Evolutionary conservation across 768 basidiomycete species (phyloP).

Genomic region (Crassisporium funariophilum): DNA sequence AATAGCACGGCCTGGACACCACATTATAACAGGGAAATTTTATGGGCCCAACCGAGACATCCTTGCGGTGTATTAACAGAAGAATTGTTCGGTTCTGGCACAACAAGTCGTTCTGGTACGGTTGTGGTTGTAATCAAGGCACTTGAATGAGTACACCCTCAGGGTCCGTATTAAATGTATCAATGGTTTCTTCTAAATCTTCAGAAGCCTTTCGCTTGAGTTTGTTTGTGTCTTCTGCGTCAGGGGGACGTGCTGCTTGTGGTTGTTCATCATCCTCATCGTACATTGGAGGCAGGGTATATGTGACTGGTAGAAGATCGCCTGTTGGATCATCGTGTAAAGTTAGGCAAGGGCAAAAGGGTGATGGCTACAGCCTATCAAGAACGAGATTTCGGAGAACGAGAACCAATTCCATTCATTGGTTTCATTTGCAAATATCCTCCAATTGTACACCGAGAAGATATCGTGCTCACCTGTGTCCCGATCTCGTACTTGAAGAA

Average conservation of each 20-base stretch:
- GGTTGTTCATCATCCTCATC: slow-evolving; percentile 61
- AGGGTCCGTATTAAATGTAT: too few relatives aligned
- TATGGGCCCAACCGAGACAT: too few relatives aligned
- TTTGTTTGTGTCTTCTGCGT: slow-evolving; percentile 39
- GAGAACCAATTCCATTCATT: slow-evolving; percentile 1
- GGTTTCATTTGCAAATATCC: slow-evolving; percentile 7
- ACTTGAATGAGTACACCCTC: too few relatives aligned
- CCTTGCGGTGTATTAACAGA: too few relatives aligned
- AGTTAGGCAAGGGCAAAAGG: slow-evolving; percentile 15
- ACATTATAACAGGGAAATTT: too few relatives aligned
- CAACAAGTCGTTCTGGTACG: too few relatives aligned
- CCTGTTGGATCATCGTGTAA: slow-evolving; percentile 42
- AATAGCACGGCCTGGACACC: too few relatives aligned
- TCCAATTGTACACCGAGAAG: slow-evolving; percentile 6
- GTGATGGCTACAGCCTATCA: slow-evolving; percentile 10
- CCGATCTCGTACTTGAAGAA: slow-evolving; percentile 64
- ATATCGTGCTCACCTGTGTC: slow-evolving; percentile 52
- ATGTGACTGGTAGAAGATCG: slow-evolving; percentile 58
- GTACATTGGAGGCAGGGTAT: slow-evolving; percentile 55
- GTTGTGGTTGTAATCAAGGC: too few relatives aligned
- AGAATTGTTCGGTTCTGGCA: too few relatives aligned
- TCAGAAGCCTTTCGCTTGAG: slow-evolving; percentile 64
- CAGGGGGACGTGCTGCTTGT: slow-evolving; percentile 14
- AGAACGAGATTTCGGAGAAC: neutral
- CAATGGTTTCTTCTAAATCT: slow-evolving; percentile 28